These are phyloP conservation scores for Xylaria nigripes DNA, from an alignment of 495 filamentous ascomycete species.

Conservation along the genomic window DNA sequence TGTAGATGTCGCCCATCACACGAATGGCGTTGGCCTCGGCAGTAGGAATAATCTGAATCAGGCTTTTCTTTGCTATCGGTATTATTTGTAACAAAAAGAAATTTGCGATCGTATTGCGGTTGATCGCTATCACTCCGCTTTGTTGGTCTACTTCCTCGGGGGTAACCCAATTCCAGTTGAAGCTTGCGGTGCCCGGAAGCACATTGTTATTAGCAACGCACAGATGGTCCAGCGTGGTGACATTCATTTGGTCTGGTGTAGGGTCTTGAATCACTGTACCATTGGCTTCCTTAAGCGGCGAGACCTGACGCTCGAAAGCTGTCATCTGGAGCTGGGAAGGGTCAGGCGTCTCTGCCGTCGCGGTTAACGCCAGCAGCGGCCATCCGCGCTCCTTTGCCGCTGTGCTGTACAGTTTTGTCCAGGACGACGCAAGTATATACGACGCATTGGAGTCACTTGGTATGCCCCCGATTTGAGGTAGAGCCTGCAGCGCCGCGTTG, in stretches of 20 bases:
- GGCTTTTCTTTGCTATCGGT: not conserved
- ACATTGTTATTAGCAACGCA: not conserved
- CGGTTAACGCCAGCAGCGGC: not conserved
- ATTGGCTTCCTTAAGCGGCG: not conserved
- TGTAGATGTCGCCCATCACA: not conserved
- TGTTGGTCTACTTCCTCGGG: not conserved
- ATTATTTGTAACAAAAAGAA: not conserved
- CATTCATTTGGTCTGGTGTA: not conserved
- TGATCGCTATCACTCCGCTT: not conserved
- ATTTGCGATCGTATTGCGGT: not conserved
- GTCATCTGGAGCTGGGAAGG: slow-evolving; percentile 3
- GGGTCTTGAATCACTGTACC: not conserved
- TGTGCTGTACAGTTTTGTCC: not conserved
- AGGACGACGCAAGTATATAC: not conserved
- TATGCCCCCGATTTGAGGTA: not conserved
- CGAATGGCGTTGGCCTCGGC: not conserved
- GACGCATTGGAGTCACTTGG: not conserved
- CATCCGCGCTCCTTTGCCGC: not conserved
- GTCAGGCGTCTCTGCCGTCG: not conserved
- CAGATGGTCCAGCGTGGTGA: not conserved
- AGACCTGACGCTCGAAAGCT: not conserved
- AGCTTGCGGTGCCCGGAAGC: not conserved
- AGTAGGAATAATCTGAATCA: not conserved
- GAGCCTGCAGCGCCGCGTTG: not conserved
- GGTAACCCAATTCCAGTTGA: not conserved